phyloP scores from a whole-genome alignment of 1,139 yeast genomes.

The Diutina siamensis region DNA sequence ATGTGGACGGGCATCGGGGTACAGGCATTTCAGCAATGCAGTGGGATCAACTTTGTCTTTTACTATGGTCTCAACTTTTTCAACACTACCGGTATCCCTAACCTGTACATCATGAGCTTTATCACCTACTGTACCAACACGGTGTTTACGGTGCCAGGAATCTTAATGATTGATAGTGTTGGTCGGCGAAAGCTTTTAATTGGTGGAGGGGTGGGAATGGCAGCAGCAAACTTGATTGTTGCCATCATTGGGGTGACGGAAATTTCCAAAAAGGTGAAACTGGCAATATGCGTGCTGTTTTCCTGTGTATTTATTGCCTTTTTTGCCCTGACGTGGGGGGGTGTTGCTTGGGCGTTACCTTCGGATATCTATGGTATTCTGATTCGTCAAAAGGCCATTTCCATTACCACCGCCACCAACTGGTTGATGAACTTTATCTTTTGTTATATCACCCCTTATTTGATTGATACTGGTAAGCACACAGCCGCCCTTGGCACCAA shows the following conservation, averaged over 20 bases:
- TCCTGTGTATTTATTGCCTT: conserved; percentile 12
- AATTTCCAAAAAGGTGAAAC: conserved; percentile 22
- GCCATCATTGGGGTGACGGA: conserved; percentile 56
- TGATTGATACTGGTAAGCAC: conserved; percentile 11
- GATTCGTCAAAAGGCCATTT: conserved; percentile 12
- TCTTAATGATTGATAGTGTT: conserved; percentile 51
- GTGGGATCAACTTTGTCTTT: conserved; percentile 71
- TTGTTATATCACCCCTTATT: conserved; percentile 12
- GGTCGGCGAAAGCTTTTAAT: conserved; percentile 55
- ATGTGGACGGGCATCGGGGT: conserved; percentile 58
- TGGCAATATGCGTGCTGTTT: conserved; percentile 19
- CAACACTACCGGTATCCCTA: conserved; percentile 44
- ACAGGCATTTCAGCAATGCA: conserved; percentile 65
- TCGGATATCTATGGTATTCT: conserved; percentile 12
- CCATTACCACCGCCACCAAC: conserved; percentile 12
- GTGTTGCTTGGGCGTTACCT: conserved; percentile 11
- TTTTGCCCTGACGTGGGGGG: conserved; percentile 13
- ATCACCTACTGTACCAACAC: conserved; percentile 66
- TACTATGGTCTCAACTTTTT: conserved; percentile 73
- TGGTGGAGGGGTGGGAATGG: conserved; percentile 57
- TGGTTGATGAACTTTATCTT: conserved; percentile 12
- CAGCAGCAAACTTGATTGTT: conserved; percentile 46
- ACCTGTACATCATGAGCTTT: conserved; percentile 56
- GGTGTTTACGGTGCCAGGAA: conserved; percentile 59
- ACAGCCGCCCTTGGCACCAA: conserved; percentile 12